Conservation (phyloP, 306 rosid species). For the Gastrolobium villosum region DNA sequence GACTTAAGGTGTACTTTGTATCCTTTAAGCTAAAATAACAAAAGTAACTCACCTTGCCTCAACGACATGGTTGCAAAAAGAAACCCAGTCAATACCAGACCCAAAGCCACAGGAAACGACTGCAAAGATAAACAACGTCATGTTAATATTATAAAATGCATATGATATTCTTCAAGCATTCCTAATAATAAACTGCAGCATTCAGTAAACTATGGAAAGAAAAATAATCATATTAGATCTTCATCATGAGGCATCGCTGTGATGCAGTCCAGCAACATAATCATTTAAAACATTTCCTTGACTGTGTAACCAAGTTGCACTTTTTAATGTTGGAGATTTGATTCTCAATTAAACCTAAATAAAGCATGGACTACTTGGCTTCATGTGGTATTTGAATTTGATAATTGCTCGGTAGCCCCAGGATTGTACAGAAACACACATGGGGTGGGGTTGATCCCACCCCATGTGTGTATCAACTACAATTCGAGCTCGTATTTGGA, state of each 20-base stretch:
- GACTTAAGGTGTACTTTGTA: background rate
- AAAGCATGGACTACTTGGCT: slow-evolving; percentile 4
- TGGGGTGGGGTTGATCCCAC: background rate
- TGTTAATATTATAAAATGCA: slow-evolving; percentile 22
- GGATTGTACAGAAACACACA: background rate
- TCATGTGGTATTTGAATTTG: background rate
- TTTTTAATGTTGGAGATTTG: background rate
- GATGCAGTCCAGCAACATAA: background rate
- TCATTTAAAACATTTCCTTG: background rate
- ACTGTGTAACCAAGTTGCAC: background rate
- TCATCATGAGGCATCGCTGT: background rate
- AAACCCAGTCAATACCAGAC: slow-evolving; percentile 72
- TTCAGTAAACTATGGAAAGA: background rate
- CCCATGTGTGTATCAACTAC: background rate
- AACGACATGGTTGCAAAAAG: slow-evolving; percentile 75
- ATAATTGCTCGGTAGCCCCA: slow-evolving; percentile 6
- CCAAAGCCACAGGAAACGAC: slow-evolving; percentile 84
- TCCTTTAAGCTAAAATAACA: slow-evolving; percentile 25
- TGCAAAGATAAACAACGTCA: slow-evolving; percentile 51
- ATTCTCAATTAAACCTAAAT: background rate
- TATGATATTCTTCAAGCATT: background rate
- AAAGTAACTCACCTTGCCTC: slow-evolving; percentile 71
- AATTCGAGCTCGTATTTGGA: background rate
- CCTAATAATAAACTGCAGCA: background rate
- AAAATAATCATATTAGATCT: slow-evolving; percentile 1